phyloP scores from a whole-genome alignment of 768 basidiomycete genomes.

The Rhizopogon vesiculosus region DNA sequence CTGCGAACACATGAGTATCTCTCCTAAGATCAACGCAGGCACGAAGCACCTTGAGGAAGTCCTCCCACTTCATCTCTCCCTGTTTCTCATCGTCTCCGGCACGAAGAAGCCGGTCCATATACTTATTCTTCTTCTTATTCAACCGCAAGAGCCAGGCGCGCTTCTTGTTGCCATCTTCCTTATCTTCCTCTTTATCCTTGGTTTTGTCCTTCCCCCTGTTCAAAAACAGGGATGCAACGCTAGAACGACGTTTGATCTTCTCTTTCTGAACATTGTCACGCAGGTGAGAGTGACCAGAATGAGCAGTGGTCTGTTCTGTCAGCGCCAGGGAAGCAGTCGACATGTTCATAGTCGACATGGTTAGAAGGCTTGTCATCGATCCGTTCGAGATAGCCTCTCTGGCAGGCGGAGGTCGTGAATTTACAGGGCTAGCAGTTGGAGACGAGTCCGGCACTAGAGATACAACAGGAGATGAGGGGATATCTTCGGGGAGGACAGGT shows the following conservation, averaged over 20 bases:
- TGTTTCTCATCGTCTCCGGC: constrained; percentile 51
- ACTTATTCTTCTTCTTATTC: constrained; percentile 50
- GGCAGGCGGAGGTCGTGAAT: constrained; percentile 2
- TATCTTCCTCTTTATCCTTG: constrained; percentile 27
- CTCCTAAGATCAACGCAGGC: not conserved
- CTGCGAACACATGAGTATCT: constrained; percentile 29
- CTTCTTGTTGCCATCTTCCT: constrained; percentile 29
- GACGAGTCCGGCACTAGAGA: constrained; percentile 5
- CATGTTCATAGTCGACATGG: constrained; percentile 4
- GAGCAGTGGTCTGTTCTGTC: constrained; percentile 44
- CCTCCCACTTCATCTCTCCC: constrained; percentile 75
- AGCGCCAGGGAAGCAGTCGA: constrained; percentile 42
- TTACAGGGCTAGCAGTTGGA: constrained; percentile 22
- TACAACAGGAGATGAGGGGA: constrained; percentile 11
- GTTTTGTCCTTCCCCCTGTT: constrained; percentile 33
- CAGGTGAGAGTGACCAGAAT: constrained; percentile 69
- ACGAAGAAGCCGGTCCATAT: constrained; percentile 63
- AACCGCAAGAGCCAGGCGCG: constrained; percentile 53
- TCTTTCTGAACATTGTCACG: constrained; percentile 49
- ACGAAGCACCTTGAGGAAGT: constrained; percentile 58
- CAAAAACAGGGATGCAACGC: constrained; percentile 51
- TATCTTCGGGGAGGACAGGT: constrained; percentile 18
- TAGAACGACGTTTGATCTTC: constrained; percentile 69
- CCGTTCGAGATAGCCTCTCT: constrained; percentile 10
- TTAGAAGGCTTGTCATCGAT: constrained; percentile 16